Evolutionary conservation across 257 asterid genomes (phyloP).

Genomic region (Mentha longifolia): DNA sequence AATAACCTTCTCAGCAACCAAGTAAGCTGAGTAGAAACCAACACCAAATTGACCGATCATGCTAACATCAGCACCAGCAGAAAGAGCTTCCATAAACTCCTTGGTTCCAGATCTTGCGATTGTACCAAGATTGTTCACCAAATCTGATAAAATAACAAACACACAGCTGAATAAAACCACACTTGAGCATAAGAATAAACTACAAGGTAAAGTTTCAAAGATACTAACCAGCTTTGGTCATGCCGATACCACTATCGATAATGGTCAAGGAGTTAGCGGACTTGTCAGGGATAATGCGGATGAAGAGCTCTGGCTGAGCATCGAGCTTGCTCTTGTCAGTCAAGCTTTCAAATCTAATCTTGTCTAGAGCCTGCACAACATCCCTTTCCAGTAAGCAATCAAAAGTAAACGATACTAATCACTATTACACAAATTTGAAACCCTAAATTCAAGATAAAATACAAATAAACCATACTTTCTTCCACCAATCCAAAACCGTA

Average conservation of each 20-base stretch:
- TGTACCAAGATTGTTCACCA: conserved; percentile 73
- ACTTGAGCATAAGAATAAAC: background rate
- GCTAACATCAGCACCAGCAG: conserved; percentile 75
- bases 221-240: conserved; percentile 69
- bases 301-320: conserved; percentile 61
- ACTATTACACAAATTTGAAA: background rate
- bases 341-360: conserved; percentile 61
- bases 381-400: background rate
- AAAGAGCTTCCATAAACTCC: conserved; percentile 67
- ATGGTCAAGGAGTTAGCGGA: conserved; percentile 56
- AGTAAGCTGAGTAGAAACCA: conserved; percentile 63
- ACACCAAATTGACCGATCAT: conserved; percentile 75
- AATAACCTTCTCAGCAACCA: conserved; percentile 65
- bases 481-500: background rate
- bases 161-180: too few species aligned
- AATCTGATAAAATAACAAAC: conserved; percentile 42
- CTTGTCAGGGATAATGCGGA: conserved; percentile 64
- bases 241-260: conserved; percentile 65
- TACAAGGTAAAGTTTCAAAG: background rate
- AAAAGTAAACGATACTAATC: background rate
- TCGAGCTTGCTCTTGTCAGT: conserved; percentile 72
- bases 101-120: conserved; percentile 68
- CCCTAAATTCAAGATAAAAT: background rate
- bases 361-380: conserved; percentile 53
- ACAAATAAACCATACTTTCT: background rate